A percentile compares a stretch with the other conserved stretches of the same genome.
These are phyloP conservation scores for Abortiporus biennis DNA, from an alignment of 1,284 basidiomycete species.

Conservation along the genomic window DNA sequence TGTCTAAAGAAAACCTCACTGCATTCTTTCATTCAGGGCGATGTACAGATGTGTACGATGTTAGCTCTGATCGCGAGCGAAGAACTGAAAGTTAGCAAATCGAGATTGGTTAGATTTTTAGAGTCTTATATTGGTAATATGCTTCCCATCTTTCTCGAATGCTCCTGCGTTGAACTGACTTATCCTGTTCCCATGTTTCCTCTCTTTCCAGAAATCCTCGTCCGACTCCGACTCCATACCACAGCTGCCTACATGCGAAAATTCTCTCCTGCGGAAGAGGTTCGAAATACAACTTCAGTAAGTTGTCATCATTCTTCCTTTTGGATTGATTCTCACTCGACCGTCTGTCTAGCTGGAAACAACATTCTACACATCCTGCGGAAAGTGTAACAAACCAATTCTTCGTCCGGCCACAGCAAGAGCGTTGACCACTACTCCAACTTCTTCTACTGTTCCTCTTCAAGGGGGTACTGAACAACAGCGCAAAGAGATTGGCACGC, in stretches of 20 bases:
- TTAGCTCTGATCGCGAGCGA: constrained; percentile 50
- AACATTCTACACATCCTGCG: constrained; percentile 59
- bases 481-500: neutral
- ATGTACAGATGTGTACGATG: constrained; percentile 73
- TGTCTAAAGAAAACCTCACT: neutral
- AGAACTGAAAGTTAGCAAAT: constrained; percentile 44
- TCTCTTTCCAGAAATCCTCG: constrained; percentile 45
- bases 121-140: constrained; percentile 70
- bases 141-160: too few relatives aligned
- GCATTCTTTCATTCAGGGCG: constrained; percentile 41
- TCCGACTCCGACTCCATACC: constrained; percentile 51
- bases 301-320: constrained; percentile 10
- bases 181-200: neutral
- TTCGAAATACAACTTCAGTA: constrained; percentile 48
- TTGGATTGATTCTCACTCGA: neutral
- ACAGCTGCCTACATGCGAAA: constrained; percentile 70
- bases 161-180: neutral
- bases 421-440: constrained; percentile 21
- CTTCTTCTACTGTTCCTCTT: constrained; percentile 16
- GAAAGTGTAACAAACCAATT: constrained; percentile 58
- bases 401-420: constrained; percentile 26
- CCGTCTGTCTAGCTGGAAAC: constrained; percentile 50
- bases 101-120: constrained; percentile 45
- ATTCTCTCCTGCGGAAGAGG: constrained; percentile 41
- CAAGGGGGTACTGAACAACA: too few relatives aligned